Conservation (phyloP, 1,284 basidiomycete genomes). For the Bjerkandera adusta region DNA sequence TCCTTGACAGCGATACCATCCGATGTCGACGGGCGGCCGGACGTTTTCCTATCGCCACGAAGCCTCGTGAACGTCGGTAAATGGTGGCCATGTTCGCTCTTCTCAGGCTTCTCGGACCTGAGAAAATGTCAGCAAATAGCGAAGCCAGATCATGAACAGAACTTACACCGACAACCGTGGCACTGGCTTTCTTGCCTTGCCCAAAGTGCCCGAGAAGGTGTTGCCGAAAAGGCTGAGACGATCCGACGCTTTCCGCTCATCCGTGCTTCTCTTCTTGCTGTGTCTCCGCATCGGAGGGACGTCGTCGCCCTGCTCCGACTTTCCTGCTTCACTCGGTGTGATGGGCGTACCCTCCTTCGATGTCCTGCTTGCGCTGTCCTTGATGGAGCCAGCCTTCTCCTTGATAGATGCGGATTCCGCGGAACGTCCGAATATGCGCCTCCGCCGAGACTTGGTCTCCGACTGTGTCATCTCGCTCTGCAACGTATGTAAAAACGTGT, state of each 20-base stretch:
- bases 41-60: constrained; percentile 28
- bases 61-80: constrained; percentile 13
- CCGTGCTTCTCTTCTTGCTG: constrained; percentile 49
- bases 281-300: constrained; percentile 37
- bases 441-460: constrained; percentile 33
- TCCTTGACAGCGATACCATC: constrained; percentile 27
- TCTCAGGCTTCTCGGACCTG: constrained; percentile 20
- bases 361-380: constrained; percentile 35
- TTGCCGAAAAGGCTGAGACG: constrained; percentile 79
- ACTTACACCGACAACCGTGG: constrained; percentile 65
- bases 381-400: constrained; percentile 26
- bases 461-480: constrained; percentile 42
- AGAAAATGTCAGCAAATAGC: constrained; percentile 1
- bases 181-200: constrained; percentile 73
- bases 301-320: constrained; percentile 21
- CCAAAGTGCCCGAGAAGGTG: constrained; percentile 45
- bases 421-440: constrained; percentile 58
- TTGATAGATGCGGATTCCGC: constrained; percentile 29
- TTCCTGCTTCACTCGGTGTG: constrained; percentile 19
- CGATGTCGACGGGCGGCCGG: constrained; percentile 35
- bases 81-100: constrained; percentile 37
- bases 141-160: not conserved
- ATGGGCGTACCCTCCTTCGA: constrained; percentile 33
- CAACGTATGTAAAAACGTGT: constrained; percentile 8
- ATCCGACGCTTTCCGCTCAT: constrained; percentile 50